These are phyloP conservation scores for Luvunga scandens DNA, from an alignment of 345 rosid species.

Conservation along the genomic window DNA sequence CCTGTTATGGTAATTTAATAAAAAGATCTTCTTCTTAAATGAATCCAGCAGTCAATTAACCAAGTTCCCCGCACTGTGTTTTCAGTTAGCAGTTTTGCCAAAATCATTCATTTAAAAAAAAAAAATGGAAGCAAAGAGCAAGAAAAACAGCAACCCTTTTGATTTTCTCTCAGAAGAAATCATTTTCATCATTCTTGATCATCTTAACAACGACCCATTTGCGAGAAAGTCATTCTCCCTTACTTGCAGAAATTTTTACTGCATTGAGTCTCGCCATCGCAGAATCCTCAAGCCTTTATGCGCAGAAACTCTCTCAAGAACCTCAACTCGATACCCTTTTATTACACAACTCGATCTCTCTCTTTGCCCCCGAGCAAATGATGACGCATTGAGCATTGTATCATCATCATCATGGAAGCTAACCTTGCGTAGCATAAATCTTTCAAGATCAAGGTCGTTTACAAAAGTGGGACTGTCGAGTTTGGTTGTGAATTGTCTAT, in stretches of 20 bases:
- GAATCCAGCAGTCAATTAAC: neutral
- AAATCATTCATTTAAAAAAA: no score
- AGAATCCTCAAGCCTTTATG: slow-evolving; percentile 34
- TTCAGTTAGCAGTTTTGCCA: neutral
- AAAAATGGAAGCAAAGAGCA: neutral
- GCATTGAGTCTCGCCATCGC: slow-evolving; percentile 37
- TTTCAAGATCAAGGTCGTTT: slow-evolving; percentile 37
- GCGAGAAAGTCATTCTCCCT: slow-evolving; percentile 48
- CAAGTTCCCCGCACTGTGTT: neutral
- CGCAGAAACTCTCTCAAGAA: slow-evolving; percentile 31
- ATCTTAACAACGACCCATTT: slow-evolving; percentile 29
- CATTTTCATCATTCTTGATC: slow-evolving; percentile 38
- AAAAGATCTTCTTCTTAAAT: neutral
- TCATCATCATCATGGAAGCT: slow-evolving; percentile 27
- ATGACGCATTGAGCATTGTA: slow-evolving; percentile 30
- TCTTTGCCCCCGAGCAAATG: slow-evolving; percentile 38
- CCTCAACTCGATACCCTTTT: slow-evolving; percentile 23
- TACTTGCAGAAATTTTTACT: slow-evolving; percentile 33
- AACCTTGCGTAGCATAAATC: slow-evolving; percentile 29
- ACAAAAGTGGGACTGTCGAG: slow-evolving; percentile 36
- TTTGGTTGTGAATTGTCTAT: slow-evolving; percentile 24
- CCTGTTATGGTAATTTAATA: neutral
- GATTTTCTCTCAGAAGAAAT: slow-evolving; percentile 41
- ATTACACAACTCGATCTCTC: slow-evolving; percentile 41
- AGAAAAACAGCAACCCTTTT: slow-evolving; percentile 19